These are phyloP conservation scores for Firmiana major DNA, from an alignment of 345 rosid species.

Conservation along the genomic window DNA sequence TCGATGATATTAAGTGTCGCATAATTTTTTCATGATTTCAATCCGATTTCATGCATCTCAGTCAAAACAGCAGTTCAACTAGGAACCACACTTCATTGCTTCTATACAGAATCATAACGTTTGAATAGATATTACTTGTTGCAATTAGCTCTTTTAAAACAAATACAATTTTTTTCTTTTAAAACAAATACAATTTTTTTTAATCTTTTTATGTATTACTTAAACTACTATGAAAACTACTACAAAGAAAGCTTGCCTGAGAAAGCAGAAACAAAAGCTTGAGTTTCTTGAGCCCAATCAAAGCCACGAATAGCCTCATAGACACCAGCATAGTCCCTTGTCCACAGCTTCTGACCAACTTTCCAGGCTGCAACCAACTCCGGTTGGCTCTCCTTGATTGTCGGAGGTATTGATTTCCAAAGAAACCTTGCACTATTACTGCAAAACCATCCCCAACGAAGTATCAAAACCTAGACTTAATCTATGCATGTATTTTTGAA, in stretches of 20 bases:
- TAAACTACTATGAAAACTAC: not conserved
- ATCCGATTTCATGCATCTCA: not conserved
- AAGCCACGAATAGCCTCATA: conserved; percentile 65
- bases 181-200: not conserved
- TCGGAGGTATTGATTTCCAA: conserved; percentile 73
- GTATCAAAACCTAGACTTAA: not conserved
- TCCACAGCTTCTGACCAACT: conserved; percentile 85
- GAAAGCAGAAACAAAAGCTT: conserved; percentile 61
- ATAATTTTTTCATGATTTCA: not conserved
- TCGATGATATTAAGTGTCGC: not conserved
- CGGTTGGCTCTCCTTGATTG: conserved; percentile 62
- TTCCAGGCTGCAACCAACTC: conserved; percentile 74
- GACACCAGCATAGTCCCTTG: conserved; percentile 69
- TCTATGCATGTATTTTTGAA: not conserved
- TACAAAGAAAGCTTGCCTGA: conserved; percentile 5
- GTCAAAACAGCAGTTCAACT: not conserved
- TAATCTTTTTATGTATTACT: not conserved
- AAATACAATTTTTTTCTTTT: not conserved
- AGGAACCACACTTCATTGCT: not conserved
- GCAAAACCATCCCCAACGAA: conserved; percentile 17
- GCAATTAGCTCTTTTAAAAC: not conserved
- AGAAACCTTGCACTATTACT: conserved; percentile 80
- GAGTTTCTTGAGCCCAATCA: conserved; percentile 74
- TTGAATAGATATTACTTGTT: not conserved
- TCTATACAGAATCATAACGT: not conserved